These are phyloP conservation scores for Alternaria brassicae DNA, from an alignment of 2,329 filamentous ascomycete species.

Conservation along the genomic window DNA sequence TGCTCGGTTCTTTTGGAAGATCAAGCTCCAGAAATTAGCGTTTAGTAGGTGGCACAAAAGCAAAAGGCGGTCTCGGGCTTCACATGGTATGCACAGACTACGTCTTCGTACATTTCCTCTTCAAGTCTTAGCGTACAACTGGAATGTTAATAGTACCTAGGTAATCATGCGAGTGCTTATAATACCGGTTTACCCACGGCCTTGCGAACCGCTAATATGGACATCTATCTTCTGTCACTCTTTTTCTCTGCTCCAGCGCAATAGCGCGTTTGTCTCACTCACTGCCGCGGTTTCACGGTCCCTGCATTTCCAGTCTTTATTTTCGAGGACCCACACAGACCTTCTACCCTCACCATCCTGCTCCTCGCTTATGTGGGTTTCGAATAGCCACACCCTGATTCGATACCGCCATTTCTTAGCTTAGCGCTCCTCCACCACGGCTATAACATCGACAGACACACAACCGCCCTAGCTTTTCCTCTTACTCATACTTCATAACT, in stretches of 20 bases:
- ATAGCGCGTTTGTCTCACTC: not conserved
- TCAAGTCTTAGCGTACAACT: not conserved
- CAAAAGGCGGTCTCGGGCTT: not conserved
- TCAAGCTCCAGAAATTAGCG: not conserved
- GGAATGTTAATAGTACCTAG: not conserved
- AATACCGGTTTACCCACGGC: not conserved
- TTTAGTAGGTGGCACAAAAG: not conserved
- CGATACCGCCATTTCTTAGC: not conserved
- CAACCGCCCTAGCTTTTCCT: too few relatives aligned
- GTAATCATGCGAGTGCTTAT: not conserved
- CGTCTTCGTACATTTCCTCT: constrained; percentile 2
- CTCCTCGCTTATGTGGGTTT: not conserved
- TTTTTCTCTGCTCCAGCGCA: not conserved
- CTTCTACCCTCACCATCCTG: not conserved
- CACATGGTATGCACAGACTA: not conserved
- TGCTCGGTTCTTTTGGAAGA: not conserved
- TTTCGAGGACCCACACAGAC: not conserved
- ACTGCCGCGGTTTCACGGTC: not conserved
- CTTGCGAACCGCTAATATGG: not conserved
- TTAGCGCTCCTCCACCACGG: not conserved
- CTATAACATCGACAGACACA: not conserved
- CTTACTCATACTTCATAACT: not conserved
- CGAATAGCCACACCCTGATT: not conserved
- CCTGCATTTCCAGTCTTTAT: not conserved
- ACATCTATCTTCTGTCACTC: not conserved